phyloP scores from a whole-genome alignment of 2,329 filamentous ascomycete species.

The Diaporthe vaccinii region DNA sequence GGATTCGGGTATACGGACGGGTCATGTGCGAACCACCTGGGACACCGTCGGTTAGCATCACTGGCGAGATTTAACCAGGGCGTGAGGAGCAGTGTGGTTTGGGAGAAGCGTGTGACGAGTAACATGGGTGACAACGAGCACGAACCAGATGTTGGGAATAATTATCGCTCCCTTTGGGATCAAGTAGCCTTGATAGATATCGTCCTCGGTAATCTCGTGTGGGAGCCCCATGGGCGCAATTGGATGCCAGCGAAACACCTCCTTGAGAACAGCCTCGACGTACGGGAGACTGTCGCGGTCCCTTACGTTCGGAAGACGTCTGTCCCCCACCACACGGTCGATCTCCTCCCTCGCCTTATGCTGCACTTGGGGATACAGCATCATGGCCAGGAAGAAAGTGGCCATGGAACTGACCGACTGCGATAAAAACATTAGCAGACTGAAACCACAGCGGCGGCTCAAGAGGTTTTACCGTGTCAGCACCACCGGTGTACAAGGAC shows the following conservation, averaged over 20 bases:
- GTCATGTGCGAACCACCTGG: constrained; percentile 46
- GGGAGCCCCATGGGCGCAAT: constrained; percentile 54
- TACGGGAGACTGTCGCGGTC: constrained; percentile 50
- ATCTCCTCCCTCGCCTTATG: constrained; percentile 43
- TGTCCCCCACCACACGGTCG: constrained; percentile 45
- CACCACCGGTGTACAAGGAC: constrained; percentile 48
- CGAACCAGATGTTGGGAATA: constrained; percentile 42
- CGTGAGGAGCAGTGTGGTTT: background rate
- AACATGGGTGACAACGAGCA: background rate
- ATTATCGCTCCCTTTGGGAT: constrained; percentile 48
- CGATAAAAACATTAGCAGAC: background rate
- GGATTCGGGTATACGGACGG: constrained; percentile 37
- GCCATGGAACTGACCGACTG: constrained; percentile 51
- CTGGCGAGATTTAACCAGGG: background rate
- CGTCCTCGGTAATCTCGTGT: constrained; percentile 53
- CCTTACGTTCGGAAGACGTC: constrained; percentile 46
- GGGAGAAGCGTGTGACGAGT: background rate
- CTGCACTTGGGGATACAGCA: constrained; percentile 60
- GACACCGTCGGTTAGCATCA: background rate
- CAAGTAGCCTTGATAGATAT: constrained; percentile 44
- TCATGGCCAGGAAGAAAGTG: constrained; percentile 63
- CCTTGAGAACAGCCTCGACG: constrained; percentile 49
- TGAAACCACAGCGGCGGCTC: constrained; percentile 37
- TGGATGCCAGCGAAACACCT: constrained; percentile 50
- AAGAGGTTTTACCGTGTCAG: constrained; percentile 48